Evolutionary conservation across 371 early-diverging fungal genomes (phyloP), one percentile per base, ranked within the genome.

Genomic region (Apophysomyces variabilis): DNA sequence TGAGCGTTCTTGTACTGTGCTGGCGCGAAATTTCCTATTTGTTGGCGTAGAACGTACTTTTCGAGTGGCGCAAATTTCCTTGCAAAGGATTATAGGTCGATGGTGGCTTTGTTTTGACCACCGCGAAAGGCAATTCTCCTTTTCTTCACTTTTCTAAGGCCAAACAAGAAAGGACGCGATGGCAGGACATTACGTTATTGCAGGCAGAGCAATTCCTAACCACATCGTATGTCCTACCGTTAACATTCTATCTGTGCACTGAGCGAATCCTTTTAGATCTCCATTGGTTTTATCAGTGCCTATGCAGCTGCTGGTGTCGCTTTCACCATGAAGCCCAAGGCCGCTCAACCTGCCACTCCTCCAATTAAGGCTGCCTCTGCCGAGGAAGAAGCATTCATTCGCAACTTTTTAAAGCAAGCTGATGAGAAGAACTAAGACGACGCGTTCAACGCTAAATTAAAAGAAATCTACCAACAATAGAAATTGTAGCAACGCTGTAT

Each of bases 331-430:
- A 85, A 85, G 77, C 84, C 86, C 65, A 73, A 78, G 69, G 71
- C 78, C 57, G 69, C 76, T 62, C 74, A 78, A 60, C 68, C 79
- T 58, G 71, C 82, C 60, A 75, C 82, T 56, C 90, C 90, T 61
- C 89, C 89, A 43, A 89, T 90, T 74, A 86, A 86, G 71, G 87
- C 90, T 50, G 72, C 82, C 64, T 87, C 85, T 73, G 69, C 81
- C 54, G 90, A 90, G 18, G 90, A 90, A 66, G 85, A 85, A 70
- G 80, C 80, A 57, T 90, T 88, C 74, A 87, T 90, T 67, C 77
- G 83, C 61, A 85, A 90, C 71, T 90, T 89, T 86, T 77, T 90
- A 58, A 79, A 83, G 71, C 75, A 82, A 66, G 85, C 87, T 37
- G 90, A 50, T 39, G 85, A 87, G 36, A 87, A 90, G 41, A 79